A percentile compares a stretch with the other conserved stretches of the same genome.
These are phyloP conservation scores for Dictyostelium citrinum DNA, from an alignment of 78 protist genomes.

Conservation along the genomic window DNA sequence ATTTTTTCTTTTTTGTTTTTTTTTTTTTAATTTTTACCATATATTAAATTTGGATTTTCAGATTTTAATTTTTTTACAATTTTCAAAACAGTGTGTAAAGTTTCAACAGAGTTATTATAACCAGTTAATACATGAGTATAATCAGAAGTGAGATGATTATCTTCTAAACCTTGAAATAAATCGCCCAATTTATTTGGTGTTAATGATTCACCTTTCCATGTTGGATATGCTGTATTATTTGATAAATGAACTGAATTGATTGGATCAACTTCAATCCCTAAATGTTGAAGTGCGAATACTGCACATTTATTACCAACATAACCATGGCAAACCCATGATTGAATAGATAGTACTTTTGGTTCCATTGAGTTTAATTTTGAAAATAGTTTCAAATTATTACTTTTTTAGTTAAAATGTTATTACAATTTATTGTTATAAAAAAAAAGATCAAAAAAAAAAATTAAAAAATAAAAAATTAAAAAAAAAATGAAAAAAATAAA, in stretches of 20 bases:
- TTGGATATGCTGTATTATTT: constrained; percentile 89
- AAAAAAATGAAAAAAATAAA: too few relatives aligned
- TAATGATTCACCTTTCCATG: constrained; percentile 79
- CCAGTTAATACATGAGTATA: constrained; percentile 88
- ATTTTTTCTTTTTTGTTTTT: background rate
- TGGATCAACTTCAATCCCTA: constrained; percentile 89
- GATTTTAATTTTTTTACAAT: constrained; percentile 21
- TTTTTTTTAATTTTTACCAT: constrained; percentile 28
- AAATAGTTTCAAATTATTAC: too few relatives aligned
- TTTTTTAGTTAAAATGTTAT: too few relatives aligned
- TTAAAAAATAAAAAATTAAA: background rate
- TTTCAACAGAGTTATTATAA: constrained; percentile 72
- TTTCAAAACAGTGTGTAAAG: constrained; percentile 54
- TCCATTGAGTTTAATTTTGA: too few relatives aligned
- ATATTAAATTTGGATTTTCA: constrained; percentile 63
- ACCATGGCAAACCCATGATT: constrained; percentile 89
- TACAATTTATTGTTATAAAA: background rate
- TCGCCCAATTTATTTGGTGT: constrained; percentile 69
- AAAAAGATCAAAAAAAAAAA: background rate
- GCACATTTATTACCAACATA: constrained; percentile 91
- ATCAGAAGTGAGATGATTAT: constrained; percentile 25
- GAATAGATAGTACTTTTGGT: constrained; percentile 84
- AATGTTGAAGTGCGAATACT: constrained; percentile 81
- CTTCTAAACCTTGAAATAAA: constrained; percentile 69
- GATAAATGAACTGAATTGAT: constrained; percentile 89